A percentile compares a stretch with the other conserved stretches of the same genome.
Evolutionary conservation across 495 filamentous ascomycete species (phyloP).

Genomic region (Trichodelitschia bisporula): DNA sequence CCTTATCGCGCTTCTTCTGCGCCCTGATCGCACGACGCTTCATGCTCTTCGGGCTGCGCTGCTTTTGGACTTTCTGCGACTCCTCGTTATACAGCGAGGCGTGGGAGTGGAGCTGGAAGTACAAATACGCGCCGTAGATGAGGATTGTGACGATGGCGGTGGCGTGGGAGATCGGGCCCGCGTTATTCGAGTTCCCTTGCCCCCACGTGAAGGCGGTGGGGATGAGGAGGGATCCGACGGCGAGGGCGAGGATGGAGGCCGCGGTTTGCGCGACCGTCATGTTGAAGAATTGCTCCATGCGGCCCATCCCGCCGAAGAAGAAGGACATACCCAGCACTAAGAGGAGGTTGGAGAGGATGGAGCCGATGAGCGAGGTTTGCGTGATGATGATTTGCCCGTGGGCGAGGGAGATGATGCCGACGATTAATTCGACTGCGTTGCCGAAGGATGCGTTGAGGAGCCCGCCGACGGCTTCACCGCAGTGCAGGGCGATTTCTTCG

Average conservation of each 20-base stretch:
- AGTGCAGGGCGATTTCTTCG: conserved; percentile 19
- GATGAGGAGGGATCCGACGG: conserved; percentile 61
- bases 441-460: conserved; percentile 75
- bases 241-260: conserved; percentile 53
- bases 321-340: conserved; percentile 88
- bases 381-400: conserved; percentile 62
- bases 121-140: conserved; percentile 9
- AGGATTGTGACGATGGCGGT: conserved; percentile 9
- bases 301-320: conserved; percentile 62
- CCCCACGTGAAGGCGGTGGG: conserved; percentile 46
- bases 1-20: no score
- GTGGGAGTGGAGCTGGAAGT: conserved; percentile 12
- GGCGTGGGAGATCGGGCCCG: conserved; percentile 5
- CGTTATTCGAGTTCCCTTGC: conserved; percentile 5
- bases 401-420: conserved; percentile 58
- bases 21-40: no score
- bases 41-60: no score
- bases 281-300: conserved; percentile 75
- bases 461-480: conserved; percentile 64
- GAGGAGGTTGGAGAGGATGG: conserved; percentile 76
- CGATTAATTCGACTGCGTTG: conserved; percentile 87
- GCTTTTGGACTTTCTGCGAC: conserved; percentile 37
- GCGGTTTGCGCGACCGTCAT: conserved; percentile 83
- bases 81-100: conserved; percentile 18
- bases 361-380: conserved; percentile 76